These are phyloP conservation scores for Sporothrix pallida DNA, from an alignment of 2,329 filamentous ascomycete species.

Conservation along the genomic window DNA sequence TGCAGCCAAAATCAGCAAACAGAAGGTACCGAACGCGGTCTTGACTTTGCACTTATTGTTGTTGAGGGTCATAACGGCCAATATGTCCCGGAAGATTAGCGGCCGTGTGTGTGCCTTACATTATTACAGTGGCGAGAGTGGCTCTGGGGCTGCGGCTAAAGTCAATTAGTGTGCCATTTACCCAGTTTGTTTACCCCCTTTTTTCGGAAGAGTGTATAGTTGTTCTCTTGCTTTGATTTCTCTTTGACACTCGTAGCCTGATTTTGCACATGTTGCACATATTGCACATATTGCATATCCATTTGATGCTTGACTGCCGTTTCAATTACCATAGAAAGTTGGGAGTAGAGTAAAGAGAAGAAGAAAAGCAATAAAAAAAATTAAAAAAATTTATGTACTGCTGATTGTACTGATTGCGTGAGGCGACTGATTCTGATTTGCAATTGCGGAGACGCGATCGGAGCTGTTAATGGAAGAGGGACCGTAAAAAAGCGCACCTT, in stretches of 20 bases:
- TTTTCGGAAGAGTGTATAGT: background rate
- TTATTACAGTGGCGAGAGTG: background rate
- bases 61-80: background rate
- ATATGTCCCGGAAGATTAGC: background rate
- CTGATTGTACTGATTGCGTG: background rate
- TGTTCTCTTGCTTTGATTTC: background rate
- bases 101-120: background rate
- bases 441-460: background rate
- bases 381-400: background rate
- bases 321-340: too few species aligned
- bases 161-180: background rate
- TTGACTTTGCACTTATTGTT: background rate
- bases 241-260: background rate
- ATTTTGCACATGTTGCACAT: background rate
- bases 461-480: background rate
- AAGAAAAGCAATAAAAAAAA: too few species aligned
- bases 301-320: too few species aligned
- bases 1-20: too few species aligned
- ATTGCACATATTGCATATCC: background rate
- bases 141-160: background rate
- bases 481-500: background rate
- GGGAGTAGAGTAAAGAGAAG: too few species aligned
- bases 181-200: conserved; percentile 17
- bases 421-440: background rate
- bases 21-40: too few species aligned